Evolutionary conservation across 768 basidiomycete species (phyloP), one percentile per base, ranked within the genome.

Genomic region (Auricularia heimuer): DNA sequence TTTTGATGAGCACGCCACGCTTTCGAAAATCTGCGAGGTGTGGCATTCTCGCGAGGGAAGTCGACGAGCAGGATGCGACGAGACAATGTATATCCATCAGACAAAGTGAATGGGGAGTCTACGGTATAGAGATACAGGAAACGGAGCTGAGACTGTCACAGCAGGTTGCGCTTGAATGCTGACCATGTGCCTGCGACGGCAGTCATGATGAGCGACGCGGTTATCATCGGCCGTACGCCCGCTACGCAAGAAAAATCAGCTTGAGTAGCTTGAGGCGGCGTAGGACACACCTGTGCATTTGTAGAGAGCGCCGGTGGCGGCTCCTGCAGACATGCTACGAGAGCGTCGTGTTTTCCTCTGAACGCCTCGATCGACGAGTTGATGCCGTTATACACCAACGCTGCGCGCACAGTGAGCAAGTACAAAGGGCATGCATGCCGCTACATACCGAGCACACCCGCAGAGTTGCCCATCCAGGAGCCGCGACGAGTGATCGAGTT

Each of bases 401-500:
- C 96, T 99, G 74, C 68, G 68, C 69, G 65, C 69, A 56, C 33
- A 11, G 7, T 75, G 74, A 79, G 69, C 76, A 74, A 75, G 74
- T 73, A 75, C 72, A 73, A 72, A 73, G 75, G 68, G 72, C 68
- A 67, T 29, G 74, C 29, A 42, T n/a, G 58, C 14, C 16, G 83
- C 91, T 76, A 7, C 39, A 8, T 72, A 98, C 97, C 97, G 68
- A 98, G 81, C 67, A 98, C 92, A 75, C 97, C 97, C 75, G 95
- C 92, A 73, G 94, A 97, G 81, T 98, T 99, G 72, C 94, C 97
- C 77, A 97, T 88, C 78, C 96, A 97, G 58, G 93, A 96, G 37
- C 97, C 97, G 78, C 97, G 85, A 78, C 96, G 82, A 67, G 97
- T 98, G 75, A 96, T 86, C 74, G 93, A 91, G 82, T 98, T 99